A percentile compares a stretch with the other conserved stretches of the same genome.
Evolutionary conservation across 257 asterid species (phyloP).

Genomic region (Fraxinus pennsylvanica): DNA sequence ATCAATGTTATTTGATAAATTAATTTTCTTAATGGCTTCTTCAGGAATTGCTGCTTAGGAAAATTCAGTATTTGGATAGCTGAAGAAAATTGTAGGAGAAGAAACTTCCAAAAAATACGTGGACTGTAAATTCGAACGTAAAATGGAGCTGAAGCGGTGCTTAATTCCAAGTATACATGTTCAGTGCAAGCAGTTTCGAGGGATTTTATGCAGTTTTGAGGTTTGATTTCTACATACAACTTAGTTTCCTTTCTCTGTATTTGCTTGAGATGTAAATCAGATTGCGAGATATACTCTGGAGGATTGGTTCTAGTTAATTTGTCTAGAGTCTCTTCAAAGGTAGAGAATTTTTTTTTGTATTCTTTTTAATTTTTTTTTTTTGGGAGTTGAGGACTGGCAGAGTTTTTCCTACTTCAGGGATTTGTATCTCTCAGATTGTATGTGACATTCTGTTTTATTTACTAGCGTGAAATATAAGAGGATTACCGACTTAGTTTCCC

Average conservation of each 20-base stretch:
- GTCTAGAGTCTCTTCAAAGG: slow-evolving; percentile 51
- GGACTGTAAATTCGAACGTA: slow-evolving; percentile 38
- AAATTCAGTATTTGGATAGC: slow-evolving; percentile 36
- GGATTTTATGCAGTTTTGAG: slow-evolving; percentile 51
- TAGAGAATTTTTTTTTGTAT: slow-evolving; percentile 41
- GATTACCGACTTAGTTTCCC: slow-evolving; percentile 48
- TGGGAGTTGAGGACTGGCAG: slow-evolving; percentile 26
- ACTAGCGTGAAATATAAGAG: slow-evolving; percentile 54
- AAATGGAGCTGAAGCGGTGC: slow-evolving; percentile 52
- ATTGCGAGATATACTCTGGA: slow-evolving; percentile 46
- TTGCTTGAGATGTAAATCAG: slow-evolving; percentile 72
- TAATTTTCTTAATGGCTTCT: slow-evolving; percentile 18
- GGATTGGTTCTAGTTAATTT: slow-evolving; percentile 48
- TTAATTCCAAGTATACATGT: slow-evolving; percentile 44
- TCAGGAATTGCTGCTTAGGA: slow-evolving; percentile 79
- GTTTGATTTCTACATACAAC: slow-evolving; percentile 48
- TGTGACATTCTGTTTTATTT: slow-evolving; percentile 59
- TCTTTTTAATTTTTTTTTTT: slow-evolving; percentile 38
- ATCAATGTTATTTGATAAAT: not conserved
- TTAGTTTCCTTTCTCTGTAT: slow-evolving; percentile 48
- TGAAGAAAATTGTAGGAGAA: slow-evolving; percentile 54
- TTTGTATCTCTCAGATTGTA: slow-evolving; percentile 48
- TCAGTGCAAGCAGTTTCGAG: slow-evolving; percentile 36
- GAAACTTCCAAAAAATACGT: slow-evolving; percentile 35
- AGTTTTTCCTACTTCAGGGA: slow-evolving; percentile 39